These are phyloP conservation scores for Citrullus amarus DNA, from an alignment of 306 rosid species.

Conservation along the genomic window DNA sequence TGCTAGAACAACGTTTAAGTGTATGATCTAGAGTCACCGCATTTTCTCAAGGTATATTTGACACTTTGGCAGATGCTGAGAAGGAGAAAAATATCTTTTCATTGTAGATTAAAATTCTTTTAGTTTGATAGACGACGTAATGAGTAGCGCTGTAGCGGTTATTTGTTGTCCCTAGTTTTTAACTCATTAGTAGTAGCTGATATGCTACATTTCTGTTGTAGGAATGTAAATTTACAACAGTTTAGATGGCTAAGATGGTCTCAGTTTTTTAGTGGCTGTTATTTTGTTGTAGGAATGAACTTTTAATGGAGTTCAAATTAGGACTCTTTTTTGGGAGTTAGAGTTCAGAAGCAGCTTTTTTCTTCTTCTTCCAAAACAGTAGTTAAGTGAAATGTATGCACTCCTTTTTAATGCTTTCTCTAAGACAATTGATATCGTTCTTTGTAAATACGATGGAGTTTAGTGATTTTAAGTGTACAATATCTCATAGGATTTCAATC, in stretches of 20 bases:
- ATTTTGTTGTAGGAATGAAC: not conserved
- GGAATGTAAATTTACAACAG: constrained; percentile 7
- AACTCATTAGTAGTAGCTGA: not conserved
- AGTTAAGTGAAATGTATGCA: not conserved
- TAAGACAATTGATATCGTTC: not conserved
- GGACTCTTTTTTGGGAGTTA: not conserved
- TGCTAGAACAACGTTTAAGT: constrained; percentile 9
- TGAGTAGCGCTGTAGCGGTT: not conserved
- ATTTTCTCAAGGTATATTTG: constrained; percentile 25
- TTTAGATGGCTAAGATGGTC: not conserved
- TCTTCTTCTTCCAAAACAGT: not conserved
- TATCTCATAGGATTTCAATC: not conserved
- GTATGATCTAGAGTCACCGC: constrained; percentile 8
- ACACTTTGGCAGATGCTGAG: constrained; percentile 19
- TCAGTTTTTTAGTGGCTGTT: not conserved
- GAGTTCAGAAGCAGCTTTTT: not conserved
- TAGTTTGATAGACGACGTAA: not conserved
- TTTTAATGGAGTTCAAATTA: not conserved
- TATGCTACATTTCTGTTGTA: not conserved
- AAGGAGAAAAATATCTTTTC: not conserved
- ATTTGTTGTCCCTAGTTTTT: not conserved
- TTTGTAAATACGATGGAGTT: not conserved
- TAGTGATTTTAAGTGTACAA: not conserved
- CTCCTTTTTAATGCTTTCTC: not conserved
- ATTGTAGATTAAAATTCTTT: constrained; percentile 8